Evolutionary conservation across 2,329 filamentous ascomycete species (phyloP), one percentile per base, ranked within the genome.

Genomic region (Botryotinia convoluta): DNA sequence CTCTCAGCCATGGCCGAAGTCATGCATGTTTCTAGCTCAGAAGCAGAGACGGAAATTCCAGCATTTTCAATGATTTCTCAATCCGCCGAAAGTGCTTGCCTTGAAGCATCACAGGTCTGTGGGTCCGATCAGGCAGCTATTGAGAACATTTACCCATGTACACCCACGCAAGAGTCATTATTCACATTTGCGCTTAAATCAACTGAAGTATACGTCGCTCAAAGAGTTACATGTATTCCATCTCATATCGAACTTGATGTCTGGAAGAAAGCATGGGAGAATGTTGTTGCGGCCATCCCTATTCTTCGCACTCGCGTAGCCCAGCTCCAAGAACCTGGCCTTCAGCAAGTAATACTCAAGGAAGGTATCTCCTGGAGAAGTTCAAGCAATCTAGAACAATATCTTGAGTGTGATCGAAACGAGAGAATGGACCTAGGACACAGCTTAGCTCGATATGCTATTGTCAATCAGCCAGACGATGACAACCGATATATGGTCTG

Each of bases 401-500:
- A 76, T 71, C 59, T 77, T 29, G 65, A 75, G 42, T 39, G 77
- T 44, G 78, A 79, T 69, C 72, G 54, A 32, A 70, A 69, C 1
- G 69, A 74, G 29, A 74, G 62, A 29, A 79, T 83, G 63, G 79
- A 79, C 14, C 76, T 82, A 2, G 79, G 76, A 64, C 60, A 76
- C 44, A 74, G 64, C 37, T 72, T 80, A 37, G 74, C 72, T 67
- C 74, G 76, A 65, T 79, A 76, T 73, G 76, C 77, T 18, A 74
- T 77, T 67, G 37, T 79, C 39, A 67, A 69, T 29, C 59, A 75
- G 37, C 54, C 62, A 63, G 69, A 61, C 7, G 72, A 72, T 39
- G 75, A 80, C 26, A 75, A 76, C 59, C 81, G 61, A 42, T 81
- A 83, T 75, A 87, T 88, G 74, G 84, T 88, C n/a, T 80, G 87